Base-by-base conservation (phyloP, 2,329 filamentous ascomycete genomes). In the Neurospora crassa region DNA sequence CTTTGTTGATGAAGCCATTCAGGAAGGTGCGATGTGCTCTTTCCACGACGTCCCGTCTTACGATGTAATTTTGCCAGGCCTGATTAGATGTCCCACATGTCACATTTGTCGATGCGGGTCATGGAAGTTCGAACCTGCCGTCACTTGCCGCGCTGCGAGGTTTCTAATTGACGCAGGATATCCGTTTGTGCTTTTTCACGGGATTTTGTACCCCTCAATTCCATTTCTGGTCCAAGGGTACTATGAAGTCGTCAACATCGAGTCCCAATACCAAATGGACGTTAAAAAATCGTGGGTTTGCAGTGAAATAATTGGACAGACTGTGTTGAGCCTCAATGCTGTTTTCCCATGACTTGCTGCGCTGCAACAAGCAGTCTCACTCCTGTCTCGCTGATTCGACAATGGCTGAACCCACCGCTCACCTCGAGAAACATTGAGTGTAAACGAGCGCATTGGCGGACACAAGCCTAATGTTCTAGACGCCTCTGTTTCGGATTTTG, bases 91-190 rank as follows among this genome's bases (percentile, higher is more conserved):
- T 16, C 14, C 16, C 41, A 14, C 41, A 18, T 42, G 41, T 8
- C 41, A 8, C 5, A 18, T 7, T 18, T 7, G 40, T 40, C 40
- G 40, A 40, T 40, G 40, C 40, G 40, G 14, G 41, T 16, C 14
- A 42, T 42, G 14, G 16, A 18, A 7, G 41, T 18, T 42, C 5
- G 40, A 41, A 16, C 14, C 6, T 18, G 41, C 41, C 41, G 41
- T 42, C 41, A 42, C 14, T 42, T 24, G 12, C 6, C 20, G 16
- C 47, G 12, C 47, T 53, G 0, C 70, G 34, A 73, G 67, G 4
- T 6, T n/a, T 14, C 34, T 68, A 67, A 73, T 67, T 73, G 67
- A 63, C 41, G 70, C 70, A n/a, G n/a, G n/a, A 71, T 68, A 68
- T 37, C 68, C 68, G 37, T 53, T 43, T 5, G 1, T 45, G 8